These are phyloP conservation scores for Kodamaea suecica DNA, from an alignment of 1,139 yeast genomes.

Conservation along the genomic window DNA sequence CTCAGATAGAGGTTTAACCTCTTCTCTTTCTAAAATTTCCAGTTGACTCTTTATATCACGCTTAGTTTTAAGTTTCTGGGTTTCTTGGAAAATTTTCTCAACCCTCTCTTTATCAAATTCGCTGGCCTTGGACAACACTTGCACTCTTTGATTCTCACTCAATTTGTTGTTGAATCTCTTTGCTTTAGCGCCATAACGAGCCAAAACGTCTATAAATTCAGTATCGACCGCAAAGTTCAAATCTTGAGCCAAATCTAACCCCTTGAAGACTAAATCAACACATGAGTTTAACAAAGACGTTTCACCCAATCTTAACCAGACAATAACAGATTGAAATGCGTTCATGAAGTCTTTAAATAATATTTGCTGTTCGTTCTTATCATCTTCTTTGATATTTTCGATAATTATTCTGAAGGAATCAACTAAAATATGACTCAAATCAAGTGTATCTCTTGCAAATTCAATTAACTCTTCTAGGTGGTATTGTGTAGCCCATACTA, in stretches of 20 bases:
- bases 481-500: slow-evolving; percentile 68
- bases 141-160: slow-evolving; percentile 55
- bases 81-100: slow-evolving; percentile 46
- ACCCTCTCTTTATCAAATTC: slow-evolving; percentile 52
- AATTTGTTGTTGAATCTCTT: slow-evolving; percentile 65
- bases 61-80: slow-evolving; percentile 30
- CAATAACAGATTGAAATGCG: slow-evolving; percentile 61
- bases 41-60: slow-evolving; percentile 3
- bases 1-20: slow-evolving; percentile 15
- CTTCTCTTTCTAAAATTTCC: slow-evolving; percentile 8
- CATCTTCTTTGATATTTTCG: slow-evolving; percentile 7
- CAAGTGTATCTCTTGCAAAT: slow-evolving; percentile 84
- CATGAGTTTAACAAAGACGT: slow-evolving; percentile 69
- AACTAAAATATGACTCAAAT: slow-evolving; percentile 65
- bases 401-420: slow-evolving; percentile 60
- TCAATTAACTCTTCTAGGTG: slow-evolving; percentile 61
- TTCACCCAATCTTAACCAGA: slow-evolving; percentile 83
- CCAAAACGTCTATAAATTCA: slow-evolving; percentile 50
- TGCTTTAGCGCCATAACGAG: slow-evolving; percentile 63
- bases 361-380: slow-evolving; percentile 12
- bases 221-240: slow-evolving; percentile 47
- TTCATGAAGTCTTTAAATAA: slow-evolving; percentile 38
- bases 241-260: slow-evolving; percentile 61
- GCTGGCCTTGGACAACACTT: slow-evolving; percentile 56
- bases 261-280: slow-evolving; percentile 64